Percentiles rank a stretch among this genome's conserved stretches.
phyloP scores from a whole-genome alignment of 2,329 filamentous ascomycete species.

The Colletotrichum sp. region DNA sequence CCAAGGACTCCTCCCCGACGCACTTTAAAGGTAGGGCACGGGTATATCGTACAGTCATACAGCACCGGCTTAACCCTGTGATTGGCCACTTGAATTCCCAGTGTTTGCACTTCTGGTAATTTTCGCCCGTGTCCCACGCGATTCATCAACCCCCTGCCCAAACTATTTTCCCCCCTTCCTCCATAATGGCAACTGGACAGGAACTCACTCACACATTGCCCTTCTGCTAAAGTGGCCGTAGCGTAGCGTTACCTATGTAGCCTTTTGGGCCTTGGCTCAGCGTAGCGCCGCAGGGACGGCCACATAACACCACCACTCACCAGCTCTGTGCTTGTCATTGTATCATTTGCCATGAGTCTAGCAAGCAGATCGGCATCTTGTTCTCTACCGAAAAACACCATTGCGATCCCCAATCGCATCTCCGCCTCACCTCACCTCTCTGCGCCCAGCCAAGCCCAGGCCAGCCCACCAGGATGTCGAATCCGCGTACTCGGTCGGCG shows the following conservation, averaged over 20 bases:
- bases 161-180: background rate
- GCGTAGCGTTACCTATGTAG: background rate
- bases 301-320: background rate
- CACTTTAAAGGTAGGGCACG: background rate
- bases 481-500: background rate
- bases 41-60: constrained; percentile 7
- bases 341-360: background rate
- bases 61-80: background rate
- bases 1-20: background rate
- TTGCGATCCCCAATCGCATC: background rate
- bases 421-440: background rate
- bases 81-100: constrained; percentile 1
- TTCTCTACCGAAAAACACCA: background rate
- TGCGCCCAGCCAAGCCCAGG: background rate
- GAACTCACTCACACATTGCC: background rate
- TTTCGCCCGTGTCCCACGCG: constrained; percentile 7
- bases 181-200: background rate
- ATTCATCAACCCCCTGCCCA: background rate
- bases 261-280: background rate
- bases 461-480: background rate
- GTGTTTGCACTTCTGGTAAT: constrained; percentile 7
- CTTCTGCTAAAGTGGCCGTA: background rate
- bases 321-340: background rate
- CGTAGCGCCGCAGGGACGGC: background rate
- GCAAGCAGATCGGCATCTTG: constrained; percentile 3